phyloP scores from a whole-genome alignment of 2,329 filamentous ascomycete genomes.

The Aspergillus hortae region DNA sequence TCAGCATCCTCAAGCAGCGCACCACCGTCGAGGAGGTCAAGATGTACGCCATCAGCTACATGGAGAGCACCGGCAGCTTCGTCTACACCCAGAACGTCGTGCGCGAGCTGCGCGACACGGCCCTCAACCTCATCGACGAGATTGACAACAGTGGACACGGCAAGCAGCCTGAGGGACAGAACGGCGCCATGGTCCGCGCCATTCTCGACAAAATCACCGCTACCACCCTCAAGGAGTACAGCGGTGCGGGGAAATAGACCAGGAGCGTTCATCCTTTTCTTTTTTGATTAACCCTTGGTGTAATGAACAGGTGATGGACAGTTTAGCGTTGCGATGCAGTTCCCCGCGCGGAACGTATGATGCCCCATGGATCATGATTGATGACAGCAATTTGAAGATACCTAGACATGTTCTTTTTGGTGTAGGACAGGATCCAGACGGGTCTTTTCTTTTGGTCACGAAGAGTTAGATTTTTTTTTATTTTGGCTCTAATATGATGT shows the following conservation, averaged over 20 bases:
- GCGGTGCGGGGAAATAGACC: slow-evolving; percentile 1
- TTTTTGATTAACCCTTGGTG: neutral
- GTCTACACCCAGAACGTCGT: slow-evolving; percentile 74
- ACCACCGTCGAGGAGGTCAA: slow-evolving; percentile 85
- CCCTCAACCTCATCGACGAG: slow-evolving; percentile 59
- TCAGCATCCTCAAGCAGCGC: slow-evolving; percentile 91
- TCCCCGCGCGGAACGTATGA: neutral
- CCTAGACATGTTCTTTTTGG: neutral
- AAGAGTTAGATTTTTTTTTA: too few species aligned
- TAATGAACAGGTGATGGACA: neutral
- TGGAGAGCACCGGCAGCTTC: slow-evolving; percentile 87
- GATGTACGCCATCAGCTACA: slow-evolving; percentile 82
- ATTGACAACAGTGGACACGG: slow-evolving; percentile 51
- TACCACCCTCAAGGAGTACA: slow-evolving; percentile 29
- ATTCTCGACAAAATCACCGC: slow-evolving; percentile 66
- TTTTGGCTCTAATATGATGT: too few species aligned
- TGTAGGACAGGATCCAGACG: too few species aligned
- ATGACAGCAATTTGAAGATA: neutral
- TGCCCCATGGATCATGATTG: neutral
- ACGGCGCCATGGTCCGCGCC: slow-evolving; percentile 56
- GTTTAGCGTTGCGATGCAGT: neutral
- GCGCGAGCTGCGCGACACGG: slow-evolving; percentile 60
- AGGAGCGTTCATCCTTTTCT: neutral
- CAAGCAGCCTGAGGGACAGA: slow-evolving; percentile 41
- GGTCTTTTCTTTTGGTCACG: too few species aligned